phyloP scores from a whole-genome alignment of 371 early-diverging fungal genomes.

The Rhizopus delemar region DNA sequence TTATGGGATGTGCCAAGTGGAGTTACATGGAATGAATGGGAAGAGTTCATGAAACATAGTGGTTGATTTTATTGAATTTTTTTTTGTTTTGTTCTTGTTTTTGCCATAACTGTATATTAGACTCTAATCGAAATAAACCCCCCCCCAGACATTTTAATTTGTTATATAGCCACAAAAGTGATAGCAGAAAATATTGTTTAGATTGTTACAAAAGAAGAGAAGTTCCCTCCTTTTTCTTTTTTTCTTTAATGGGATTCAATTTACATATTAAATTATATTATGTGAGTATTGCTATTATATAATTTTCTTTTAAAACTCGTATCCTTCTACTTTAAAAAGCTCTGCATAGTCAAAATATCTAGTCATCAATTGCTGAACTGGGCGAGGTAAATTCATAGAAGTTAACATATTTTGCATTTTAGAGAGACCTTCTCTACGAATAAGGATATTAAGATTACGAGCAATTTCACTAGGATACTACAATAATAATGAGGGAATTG shows the following conservation, averaged over 20 bases:
- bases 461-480: constrained; percentile 90
- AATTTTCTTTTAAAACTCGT: constrained; percentile 54
- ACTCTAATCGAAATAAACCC: not conserved
- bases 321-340: constrained; percentile 83
- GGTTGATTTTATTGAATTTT: not conserved
- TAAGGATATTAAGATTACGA: constrained; percentile 76
- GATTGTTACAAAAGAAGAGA: too few relatives aligned
- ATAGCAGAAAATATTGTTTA: too few relatives aligned
- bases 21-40: constrained; percentile 43
- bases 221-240: too few relatives aligned
- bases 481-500: not conserved
- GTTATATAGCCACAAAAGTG: too few relatives aligned
- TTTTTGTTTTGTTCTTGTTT: not conserved
- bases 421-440: constrained; percentile 81
- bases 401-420: constrained; percentile 89
- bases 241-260: too few relatives aligned
- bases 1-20: constrained; percentile 40
- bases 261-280: too few relatives aligned
- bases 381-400: constrained; percentile 82
- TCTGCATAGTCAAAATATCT: constrained; percentile 81
- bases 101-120: constrained; percentile 1
- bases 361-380: constrained; percentile 77
- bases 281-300: too few relatives aligned
- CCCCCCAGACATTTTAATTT: too few relatives aligned
- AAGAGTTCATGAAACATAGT: constrained; percentile 19